phyloP scores from a whole-genome alignment of 176 grass and related monocot genomes.

The Oryza punctata region DNA sequence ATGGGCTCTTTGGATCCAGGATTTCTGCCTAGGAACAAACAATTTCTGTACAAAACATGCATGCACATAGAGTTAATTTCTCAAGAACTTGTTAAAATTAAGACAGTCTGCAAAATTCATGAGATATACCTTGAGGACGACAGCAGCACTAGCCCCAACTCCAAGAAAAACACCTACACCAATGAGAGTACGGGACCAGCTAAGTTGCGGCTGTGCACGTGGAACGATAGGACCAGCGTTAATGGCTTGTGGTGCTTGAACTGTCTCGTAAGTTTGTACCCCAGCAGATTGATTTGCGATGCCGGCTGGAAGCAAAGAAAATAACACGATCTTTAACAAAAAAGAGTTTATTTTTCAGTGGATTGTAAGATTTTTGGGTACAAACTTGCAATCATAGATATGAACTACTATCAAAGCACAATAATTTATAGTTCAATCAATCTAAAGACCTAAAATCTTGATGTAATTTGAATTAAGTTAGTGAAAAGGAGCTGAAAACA shows the following conservation, averaged over 20 bases:
- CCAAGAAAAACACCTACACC: slow-evolving; percentile 71
- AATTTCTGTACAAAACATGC: slow-evolving; percentile 59
- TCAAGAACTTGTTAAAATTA: slow-evolving; percentile 3
- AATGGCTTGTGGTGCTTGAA: slow-evolving; percentile 39
- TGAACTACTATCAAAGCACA: neutral
- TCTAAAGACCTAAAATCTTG: neutral
- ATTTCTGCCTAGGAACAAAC: slow-evolving; percentile 64
- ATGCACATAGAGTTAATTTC: slow-evolving; percentile 16
- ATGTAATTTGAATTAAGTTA: neutral
- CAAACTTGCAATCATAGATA: slow-evolving; percentile 3
- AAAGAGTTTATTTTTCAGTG: neutral
- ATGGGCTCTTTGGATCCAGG: slow-evolving; percentile 69
- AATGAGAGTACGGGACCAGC: slow-evolving; percentile 64
- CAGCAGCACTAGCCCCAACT: slow-evolving; percentile 54
- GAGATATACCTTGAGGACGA: slow-evolving; percentile 68
- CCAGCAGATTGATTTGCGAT: slow-evolving; percentile 46
- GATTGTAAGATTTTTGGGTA: neutral
- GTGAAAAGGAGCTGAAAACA: neutral
- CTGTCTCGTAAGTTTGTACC: slow-evolving; percentile 42
- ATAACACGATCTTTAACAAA: slow-evolving; percentile 27
- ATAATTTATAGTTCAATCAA: neutral
- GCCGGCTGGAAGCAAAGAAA: slow-evolving; percentile 52
- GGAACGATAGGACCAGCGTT: slow-evolving; percentile 30
- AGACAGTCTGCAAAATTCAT: neutral
- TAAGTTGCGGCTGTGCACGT: slow-evolving; percentile 40